Base-by-base conservation (phyloP, 768 basidiomycete species). In the Galerina marginata region DNA sequence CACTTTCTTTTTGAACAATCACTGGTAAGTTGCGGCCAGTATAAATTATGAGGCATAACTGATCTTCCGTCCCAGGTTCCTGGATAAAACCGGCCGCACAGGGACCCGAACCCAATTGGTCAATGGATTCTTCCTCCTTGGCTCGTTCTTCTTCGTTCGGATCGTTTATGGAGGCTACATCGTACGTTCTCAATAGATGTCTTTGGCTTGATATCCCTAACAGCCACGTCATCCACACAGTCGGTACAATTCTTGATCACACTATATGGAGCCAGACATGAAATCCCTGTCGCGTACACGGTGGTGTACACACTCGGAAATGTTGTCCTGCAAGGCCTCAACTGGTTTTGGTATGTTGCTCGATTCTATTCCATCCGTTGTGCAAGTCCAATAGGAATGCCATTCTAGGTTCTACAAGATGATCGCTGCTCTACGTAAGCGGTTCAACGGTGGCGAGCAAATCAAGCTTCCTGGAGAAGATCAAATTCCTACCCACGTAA, bases 1-100 rank as follows among this genome's bases (percentile, higher is more conserved):
- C 76, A 96, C 94, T 0, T 84, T 94, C 59, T 94, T 96, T 75
- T 78, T 96, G 62, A 91, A 96, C 67, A 86, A 92, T 56, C 92
- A 95, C 63, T 95, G 93, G 93, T 93, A 65, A 61, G 79, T 58
- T 40, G 11, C 15, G 25, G 33, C n/a, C 12, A 40, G 2, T 42
- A 26, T 44, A 9, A 33, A 26, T 71, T 48, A 39, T 9, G 6
- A 2, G 38, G 16, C 40, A 25, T 12, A 4, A 33, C 38, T 56
- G 29, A 43, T 4, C 9, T 33, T 54, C 23, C 48, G 20, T 12
- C 45, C 9, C 52, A 91, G 89, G 87, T 89, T 88, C 73, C 70
- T 94, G 61, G 92, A 93, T 72, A 93, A 93, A 72, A 87, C 82
- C 14, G 84, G 85, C 47, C 85, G 80, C 54, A 92, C 90, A 0